Percentiles rank a stretch among this genome's conserved stretches.
Conservation (phyloP, 306 rosid genomes). For the Fragaria vesca region DNA sequence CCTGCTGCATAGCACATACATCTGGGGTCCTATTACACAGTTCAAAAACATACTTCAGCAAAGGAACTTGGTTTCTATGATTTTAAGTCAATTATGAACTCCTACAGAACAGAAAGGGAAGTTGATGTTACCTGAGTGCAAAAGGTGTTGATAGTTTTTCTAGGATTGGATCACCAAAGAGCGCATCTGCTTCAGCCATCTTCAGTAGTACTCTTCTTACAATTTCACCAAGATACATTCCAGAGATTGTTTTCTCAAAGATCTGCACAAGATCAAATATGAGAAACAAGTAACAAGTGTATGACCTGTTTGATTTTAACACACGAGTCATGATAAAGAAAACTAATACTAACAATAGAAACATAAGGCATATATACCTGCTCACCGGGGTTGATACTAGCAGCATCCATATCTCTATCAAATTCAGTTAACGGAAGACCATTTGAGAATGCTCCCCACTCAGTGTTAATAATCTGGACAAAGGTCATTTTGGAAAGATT, state of each 20-base stretch:
- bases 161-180: constrained; percentile 63
- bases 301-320: background rate
- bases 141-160: constrained; percentile 63
- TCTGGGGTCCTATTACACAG: constrained; percentile 68
- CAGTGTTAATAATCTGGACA: constrained; percentile 77
- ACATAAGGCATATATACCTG: constrained; percentile 54
- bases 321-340: background rate
- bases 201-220: constrained; percentile 66
- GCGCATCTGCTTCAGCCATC: constrained; percentile 56
- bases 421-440: constrained; percentile 76
- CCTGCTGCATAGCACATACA: constrained; percentile 82
- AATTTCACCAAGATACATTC: constrained; percentile 96
- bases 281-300: constrained; percentile 1
- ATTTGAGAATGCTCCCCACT: constrained; percentile 89
- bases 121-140: constrained; percentile 46
- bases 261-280: constrained; percentile 41
- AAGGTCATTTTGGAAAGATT: constrained; percentile 22
- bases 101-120: background rate
- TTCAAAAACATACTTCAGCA: constrained; percentile 11
- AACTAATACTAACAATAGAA: constrained; percentile 5
- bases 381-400: constrained; percentile 91
- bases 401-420: constrained; percentile 88
- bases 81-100: background rate
- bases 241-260: constrained; percentile 90
- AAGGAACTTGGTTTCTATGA: background rate